Evolutionary conservation across 1,284 basidiomycete species (phyloP).

Genomic region (Ustilago bromivora): DNA sequence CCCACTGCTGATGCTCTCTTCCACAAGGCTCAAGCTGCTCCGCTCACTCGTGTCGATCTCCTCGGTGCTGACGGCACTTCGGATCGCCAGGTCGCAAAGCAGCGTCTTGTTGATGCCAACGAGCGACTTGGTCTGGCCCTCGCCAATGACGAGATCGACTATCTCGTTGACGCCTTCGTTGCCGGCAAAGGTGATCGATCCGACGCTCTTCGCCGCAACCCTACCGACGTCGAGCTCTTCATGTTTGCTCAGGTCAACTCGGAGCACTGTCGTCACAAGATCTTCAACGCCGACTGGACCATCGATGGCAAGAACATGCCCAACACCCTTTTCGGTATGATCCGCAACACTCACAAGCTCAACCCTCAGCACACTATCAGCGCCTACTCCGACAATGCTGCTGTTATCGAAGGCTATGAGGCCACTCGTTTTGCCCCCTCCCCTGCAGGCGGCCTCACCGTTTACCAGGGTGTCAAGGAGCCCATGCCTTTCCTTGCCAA

Average conservation of each 20-base stretch:
- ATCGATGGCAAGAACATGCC: conserved; percentile 81
- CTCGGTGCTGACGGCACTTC: conserved; percentile 67
- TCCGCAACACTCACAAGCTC: conserved; percentile 91
- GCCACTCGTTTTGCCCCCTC: conserved; percentile 83
- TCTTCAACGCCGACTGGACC: conserved; percentile 98
- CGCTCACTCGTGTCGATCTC: conserved; percentile 78
- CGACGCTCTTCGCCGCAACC: conserved; percentile 63
- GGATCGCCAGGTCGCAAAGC: conserved; percentile 57
- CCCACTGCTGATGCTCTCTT: conserved; percentile 77
- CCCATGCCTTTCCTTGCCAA: conserved; percentile 93
- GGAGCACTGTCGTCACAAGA: conserved; percentile 99
- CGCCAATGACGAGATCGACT: conserved; percentile 88
- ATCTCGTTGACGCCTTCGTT: conserved; percentile 89
- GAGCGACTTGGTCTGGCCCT: conserved; percentile 88
- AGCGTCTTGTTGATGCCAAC: conserved; percentile 80
- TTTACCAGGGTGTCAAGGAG: conserved; percentile 59
- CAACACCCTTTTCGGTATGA: conserved; percentile 94
- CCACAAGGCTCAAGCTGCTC: conserved; percentile 77
- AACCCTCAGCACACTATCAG: conserved; percentile 81
- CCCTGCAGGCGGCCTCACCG: conserved; percentile 39
- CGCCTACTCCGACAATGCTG: conserved; percentile 98
- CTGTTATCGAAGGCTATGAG: conserved; percentile 84
- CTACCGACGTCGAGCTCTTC: conserved; percentile 95
- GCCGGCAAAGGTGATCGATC: conserved; percentile 72
- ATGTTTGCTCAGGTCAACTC: conserved; percentile 99